Conservation (phyloP, 139 green algal genomes). For the Protoeuglena noctilucae region DNA sequence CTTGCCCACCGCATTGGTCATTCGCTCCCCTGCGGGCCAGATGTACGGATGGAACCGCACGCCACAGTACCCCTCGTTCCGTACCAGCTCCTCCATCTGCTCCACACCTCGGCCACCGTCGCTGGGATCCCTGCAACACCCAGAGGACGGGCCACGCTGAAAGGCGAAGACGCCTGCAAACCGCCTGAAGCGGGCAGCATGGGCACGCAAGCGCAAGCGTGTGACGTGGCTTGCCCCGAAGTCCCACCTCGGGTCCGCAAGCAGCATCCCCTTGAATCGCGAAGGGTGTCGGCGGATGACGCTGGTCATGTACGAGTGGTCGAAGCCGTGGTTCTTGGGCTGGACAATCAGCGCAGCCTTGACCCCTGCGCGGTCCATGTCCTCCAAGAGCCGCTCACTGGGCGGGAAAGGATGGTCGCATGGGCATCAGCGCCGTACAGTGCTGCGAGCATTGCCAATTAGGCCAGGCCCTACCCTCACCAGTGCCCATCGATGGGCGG, state of each 20-base stretch:
- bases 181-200: no score
- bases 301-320: slow-evolving; percentile 39
- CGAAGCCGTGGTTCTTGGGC: slow-evolving; percentile 41
- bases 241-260: slow-evolving; percentile 49
- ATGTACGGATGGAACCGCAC: slow-evolving; percentile 57
- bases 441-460: no score
- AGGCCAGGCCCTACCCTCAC: no score
- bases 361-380: slow-evolving; percentile 24
- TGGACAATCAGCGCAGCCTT: slow-evolving; percentile 38
- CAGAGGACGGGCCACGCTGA: no score
- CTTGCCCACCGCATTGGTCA: slow-evolving; percentile 35
- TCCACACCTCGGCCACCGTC: slow-evolving; percentile 8
- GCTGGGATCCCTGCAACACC: slow-evolving; percentile 11
- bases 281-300: slow-evolving; percentile 22
- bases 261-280: slow-evolving; percentile 34
- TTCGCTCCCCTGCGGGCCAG: slow-evolving; percentile 37
- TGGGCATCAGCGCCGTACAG: no score
- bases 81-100: slow-evolving; percentile 18
- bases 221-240: no score
- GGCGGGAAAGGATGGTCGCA: no score
- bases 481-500: no score
- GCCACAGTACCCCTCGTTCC: slow-evolving; percentile 19
- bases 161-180: not conserved
- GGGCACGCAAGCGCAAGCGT: no score
- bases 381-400: no score